A percentile compares a stretch with the other conserved stretches of the same genome.
Conservation (phyloP, 441 rosid genomes). For the Bruguiera hainesii region DNA sequence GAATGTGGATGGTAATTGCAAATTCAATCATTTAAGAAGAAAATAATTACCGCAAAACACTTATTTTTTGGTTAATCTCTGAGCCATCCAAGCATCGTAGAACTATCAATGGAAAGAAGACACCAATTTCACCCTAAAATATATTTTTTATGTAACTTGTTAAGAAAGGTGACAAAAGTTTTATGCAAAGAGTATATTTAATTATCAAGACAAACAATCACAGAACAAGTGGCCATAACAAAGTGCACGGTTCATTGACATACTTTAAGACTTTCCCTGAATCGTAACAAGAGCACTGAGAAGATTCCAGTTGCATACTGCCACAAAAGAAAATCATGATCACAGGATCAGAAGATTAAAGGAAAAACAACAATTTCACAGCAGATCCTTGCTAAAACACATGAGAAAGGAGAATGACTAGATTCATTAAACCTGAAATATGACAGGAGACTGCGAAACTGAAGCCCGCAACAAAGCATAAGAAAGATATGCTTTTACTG, state of each 20-base stretch:
- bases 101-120: slow-evolving; percentile 95
- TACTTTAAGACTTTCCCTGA: slow-evolving; percentile 98
- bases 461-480: slow-evolving; percentile 98
- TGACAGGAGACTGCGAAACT: slow-evolving; percentile 79
- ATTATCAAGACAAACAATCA: slow-evolving; percentile 7
- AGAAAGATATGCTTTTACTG: slow-evolving; percentile 97
- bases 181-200: slow-evolving; percentile 8
- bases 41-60: slow-evolving; percentile 81
- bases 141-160: slow-evolving; percentile 10
- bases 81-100: slow-evolving; percentile 87
- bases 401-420: slow-evolving; percentile 8
- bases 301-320: slow-evolving; percentile 99
- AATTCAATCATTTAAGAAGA: slow-evolving; percentile 25
- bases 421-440: slow-evolving; percentile 79
- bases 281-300: slow-evolving; percentile 84
- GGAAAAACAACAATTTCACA: slow-evolving; percentile 19
- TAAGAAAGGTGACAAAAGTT: not conserved
- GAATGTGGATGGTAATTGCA: slow-evolving; percentile 18
- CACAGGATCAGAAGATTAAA: slow-evolving; percentile 3
- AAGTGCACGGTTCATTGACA: slow-evolving; percentile 30
- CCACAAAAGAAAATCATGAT: slow-evolving; percentile 34
- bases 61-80: slow-evolving; percentile 78
- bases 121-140: slow-evolving; percentile 92
- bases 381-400: slow-evolving; percentile 16
- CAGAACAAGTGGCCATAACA: slow-evolving; percentile 7